Conservation (phyloP, 1,284 basidiomycete species). For the Anthracocystis walkeri region DNA sequence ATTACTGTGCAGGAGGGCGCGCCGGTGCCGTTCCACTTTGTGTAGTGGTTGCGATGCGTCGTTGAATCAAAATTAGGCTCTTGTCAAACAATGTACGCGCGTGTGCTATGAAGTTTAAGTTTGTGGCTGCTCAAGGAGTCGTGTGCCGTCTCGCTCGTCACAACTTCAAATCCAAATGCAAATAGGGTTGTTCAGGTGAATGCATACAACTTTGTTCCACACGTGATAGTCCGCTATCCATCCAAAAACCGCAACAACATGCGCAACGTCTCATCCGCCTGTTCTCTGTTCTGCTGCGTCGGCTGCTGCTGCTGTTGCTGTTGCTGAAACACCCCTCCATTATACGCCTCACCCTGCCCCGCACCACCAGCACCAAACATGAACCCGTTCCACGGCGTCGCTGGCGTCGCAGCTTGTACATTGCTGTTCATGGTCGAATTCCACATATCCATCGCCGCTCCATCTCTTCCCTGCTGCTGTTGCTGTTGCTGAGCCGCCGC, state of each 20-base stretch:
- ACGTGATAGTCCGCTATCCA: conserved; percentile 8
- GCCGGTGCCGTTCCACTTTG: conserved; percentile 30
- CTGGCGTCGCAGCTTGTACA: neutral
- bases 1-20: conserved; percentile 73
- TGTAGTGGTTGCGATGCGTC: neutral
- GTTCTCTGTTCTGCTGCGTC: conserved; percentile 4
- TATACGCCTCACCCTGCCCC: neutral
- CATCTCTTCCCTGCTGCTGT: neutral
- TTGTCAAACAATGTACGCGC: too few relatives aligned
- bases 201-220: neutral
- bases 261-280: conserved; percentile 44
- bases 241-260: conserved; percentile 40
- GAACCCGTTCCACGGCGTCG: conserved; percentile 28
- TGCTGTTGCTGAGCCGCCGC: conserved; percentile 15
- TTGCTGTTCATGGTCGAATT: conserved; percentile 2
- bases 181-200: too few relatives aligned
- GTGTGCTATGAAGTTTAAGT: too few relatives aligned
- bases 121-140: too few relatives aligned
- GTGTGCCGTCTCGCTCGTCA: too few relatives aligned
- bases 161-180: too few relatives aligned
- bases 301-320: conserved; percentile 5
- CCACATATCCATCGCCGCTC: conserved; percentile 31
- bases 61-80: neutral
- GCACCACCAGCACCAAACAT: conserved; percentile 18
- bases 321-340: conserved; percentile 5